A percentile compares a stretch with the other conserved stretches of the same genome.
These are phyloP conservation scores for Monilinia fructicola DNA, from an alignment of 2,329 filamentous ascomycete species.

Conservation along the genomic window DNA sequence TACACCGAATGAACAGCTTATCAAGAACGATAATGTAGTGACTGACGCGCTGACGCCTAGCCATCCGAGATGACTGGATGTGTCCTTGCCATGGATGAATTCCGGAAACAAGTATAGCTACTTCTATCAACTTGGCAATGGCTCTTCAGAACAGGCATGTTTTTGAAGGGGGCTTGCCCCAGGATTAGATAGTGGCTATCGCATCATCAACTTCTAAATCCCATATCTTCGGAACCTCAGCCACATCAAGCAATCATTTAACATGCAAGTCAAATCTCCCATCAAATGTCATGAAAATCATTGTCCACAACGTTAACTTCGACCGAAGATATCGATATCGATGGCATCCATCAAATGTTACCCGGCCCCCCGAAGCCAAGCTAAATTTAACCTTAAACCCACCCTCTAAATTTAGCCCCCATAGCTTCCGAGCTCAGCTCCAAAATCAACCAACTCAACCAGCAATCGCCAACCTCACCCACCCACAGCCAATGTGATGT, in stretches of 20 bases:
- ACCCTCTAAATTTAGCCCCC: neutral
- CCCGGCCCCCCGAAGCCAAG: neutral
- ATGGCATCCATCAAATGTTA: neutral
- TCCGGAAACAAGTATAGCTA: neutral
- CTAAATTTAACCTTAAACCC: conserved; percentile 4
- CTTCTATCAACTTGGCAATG: neutral
- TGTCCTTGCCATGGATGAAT: neutral
- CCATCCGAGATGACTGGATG: neutral
- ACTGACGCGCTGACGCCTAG: neutral
- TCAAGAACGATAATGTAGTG: neutral
- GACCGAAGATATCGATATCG: neutral
- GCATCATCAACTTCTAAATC: too few species aligned
- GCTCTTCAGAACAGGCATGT: neutral
- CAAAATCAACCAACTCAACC: neutral
- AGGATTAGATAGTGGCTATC: neutral
- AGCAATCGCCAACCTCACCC: neutral
- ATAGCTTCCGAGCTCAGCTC: neutral
- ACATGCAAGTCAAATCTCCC: neutral
- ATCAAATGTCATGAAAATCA: neutral
- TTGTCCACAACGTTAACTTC: neutral
- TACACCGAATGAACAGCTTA: neutral
- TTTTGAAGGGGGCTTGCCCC: too few species aligned
- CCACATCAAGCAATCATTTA: neutral
- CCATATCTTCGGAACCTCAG: too few species aligned
- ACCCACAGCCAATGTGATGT: conserved; percentile 1